These are phyloP conservation scores for Diaporthe sp. DNA, from an alignment of 2,329 filamentous ascomycete species.

Conservation along the genomic window DNA sequence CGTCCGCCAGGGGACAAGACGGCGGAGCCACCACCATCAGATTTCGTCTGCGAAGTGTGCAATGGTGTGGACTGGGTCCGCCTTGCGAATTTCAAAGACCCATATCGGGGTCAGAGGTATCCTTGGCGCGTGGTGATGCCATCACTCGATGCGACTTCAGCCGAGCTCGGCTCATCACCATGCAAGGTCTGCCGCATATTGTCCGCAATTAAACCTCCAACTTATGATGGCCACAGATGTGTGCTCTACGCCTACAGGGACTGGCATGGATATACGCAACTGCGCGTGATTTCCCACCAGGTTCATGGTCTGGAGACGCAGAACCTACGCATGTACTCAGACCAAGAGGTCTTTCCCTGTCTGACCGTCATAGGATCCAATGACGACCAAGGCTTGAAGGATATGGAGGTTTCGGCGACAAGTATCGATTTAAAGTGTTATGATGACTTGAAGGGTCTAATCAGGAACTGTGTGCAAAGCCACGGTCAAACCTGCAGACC, in stretches of 20 bases:
- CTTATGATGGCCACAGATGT: background rate
- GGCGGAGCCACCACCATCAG: background rate
- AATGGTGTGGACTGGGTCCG: background rate
- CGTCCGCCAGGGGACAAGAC: background rate
- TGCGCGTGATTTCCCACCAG: background rate
- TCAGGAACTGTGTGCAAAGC: background rate
- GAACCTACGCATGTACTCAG: background rate
- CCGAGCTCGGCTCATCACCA: background rate
- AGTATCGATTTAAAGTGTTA: too few relatives aligned
- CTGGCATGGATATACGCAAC: background rate
- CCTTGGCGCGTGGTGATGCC: slow-evolving; percentile 7
- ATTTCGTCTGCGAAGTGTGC: background rate
- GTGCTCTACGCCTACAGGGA: background rate
- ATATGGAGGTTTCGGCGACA: too few relatives aligned
- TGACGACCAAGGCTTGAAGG: background rate
- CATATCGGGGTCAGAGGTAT: background rate
- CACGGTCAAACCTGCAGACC: background rate
- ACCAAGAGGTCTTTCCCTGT: background rate
- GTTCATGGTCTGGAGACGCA: background rate
- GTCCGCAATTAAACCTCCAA: background rate
- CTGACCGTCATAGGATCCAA: slow-evolving; percentile 5
- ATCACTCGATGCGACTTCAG: background rate
- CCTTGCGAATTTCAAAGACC: background rate
- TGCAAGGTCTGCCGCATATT: background rate
- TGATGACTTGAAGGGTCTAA: background rate